These are phyloP conservation scores for Colletotrichum sp. DNA, from an alignment of 2,329 filamentous ascomycete genomes.

Conservation along the genomic window DNA sequence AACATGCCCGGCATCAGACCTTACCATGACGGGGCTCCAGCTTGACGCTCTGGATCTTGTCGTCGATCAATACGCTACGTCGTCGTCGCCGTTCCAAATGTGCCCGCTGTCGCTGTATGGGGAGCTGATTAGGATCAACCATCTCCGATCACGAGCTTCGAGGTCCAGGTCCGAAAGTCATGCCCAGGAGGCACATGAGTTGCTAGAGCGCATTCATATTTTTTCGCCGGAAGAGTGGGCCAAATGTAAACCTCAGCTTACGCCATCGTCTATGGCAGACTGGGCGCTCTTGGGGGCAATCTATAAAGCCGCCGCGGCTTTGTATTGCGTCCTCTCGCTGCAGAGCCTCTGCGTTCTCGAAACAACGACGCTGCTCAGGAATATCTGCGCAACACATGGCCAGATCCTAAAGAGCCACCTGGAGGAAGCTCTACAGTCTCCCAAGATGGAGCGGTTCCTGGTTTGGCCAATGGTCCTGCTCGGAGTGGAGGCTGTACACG, in stretches of 20 bases:
- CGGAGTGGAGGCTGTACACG: background rate
- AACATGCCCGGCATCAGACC: conserved; percentile 36
- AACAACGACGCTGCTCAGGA: background rate
- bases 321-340: conserved; percentile 42
- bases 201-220: conserved; percentile 22
- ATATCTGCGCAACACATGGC: background rate
- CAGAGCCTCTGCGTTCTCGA: conserved; percentile 36
- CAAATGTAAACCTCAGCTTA: conserved; percentile 28
- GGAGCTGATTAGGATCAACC: conserved; percentile 39
- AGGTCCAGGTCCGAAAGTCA: conserved; percentile 15
- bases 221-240: conserved; percentile 37
- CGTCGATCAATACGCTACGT: conserved; percentile 22
- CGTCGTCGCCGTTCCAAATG: conserved; percentile 28
- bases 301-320: conserved; percentile 32
- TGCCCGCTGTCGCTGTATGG: conserved; percentile 35
- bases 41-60: conserved; percentile 31
- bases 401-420: background rate
- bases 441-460: background rate
- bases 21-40: conserved; percentile 28
- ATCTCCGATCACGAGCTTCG: conserved; percentile 32
- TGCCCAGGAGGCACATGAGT: background rate
- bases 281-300: conserved; percentile 31
- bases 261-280: conserved; percentile 25
- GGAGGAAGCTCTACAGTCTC: background rate
- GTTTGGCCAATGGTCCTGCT: conserved; percentile 1